A percentile compares a stretch with the other conserved stretches of the same genome.
phyloP scores from a whole-genome alignment of 176 grass and related monocot genomes.

The Poa annua region DNA sequence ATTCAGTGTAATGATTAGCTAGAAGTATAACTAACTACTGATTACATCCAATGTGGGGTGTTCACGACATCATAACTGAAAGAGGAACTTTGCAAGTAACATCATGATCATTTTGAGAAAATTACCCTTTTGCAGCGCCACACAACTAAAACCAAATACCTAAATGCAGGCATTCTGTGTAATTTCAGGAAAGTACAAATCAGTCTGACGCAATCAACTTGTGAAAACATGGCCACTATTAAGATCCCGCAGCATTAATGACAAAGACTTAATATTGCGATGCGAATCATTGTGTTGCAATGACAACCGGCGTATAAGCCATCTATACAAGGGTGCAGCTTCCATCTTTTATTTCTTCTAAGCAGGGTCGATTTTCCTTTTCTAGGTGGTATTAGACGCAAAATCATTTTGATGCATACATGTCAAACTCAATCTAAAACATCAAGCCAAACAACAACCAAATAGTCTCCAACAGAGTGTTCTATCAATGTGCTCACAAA shows the following conservation, averaged over 20 bases:
- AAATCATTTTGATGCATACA: not conserved
- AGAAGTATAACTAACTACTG: not conserved
- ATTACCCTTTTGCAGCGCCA: not conserved
- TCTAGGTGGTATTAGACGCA: not conserved
- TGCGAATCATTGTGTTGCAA: not conserved
- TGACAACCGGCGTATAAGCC: not conserved
- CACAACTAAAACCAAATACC: conserved; percentile 8
- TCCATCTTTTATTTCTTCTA: not conserved
- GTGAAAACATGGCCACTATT: not conserved
- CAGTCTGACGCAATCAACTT: not conserved
- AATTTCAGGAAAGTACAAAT: not conserved
- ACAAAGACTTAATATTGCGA: not conserved
- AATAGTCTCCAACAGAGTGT: not conserved
- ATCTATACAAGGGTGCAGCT: not conserved
- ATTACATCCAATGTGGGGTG: not conserved
- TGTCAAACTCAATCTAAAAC: conserved; percentile 10
- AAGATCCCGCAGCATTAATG: not conserved
- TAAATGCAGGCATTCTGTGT: not conserved
- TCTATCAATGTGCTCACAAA: conserved; percentile 1
- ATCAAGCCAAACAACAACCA: not conserved
- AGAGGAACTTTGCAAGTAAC: not conserved
- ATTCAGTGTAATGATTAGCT: not conserved
- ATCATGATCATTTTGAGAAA: not conserved
- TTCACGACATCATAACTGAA: not conserved
- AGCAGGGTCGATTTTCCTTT: not conserved